These are phyloP conservation scores for Chaetomium sp. DNA, from an alignment of 2,329 filamentous ascomycete genomes.

Conservation along the genomic window DNA sequence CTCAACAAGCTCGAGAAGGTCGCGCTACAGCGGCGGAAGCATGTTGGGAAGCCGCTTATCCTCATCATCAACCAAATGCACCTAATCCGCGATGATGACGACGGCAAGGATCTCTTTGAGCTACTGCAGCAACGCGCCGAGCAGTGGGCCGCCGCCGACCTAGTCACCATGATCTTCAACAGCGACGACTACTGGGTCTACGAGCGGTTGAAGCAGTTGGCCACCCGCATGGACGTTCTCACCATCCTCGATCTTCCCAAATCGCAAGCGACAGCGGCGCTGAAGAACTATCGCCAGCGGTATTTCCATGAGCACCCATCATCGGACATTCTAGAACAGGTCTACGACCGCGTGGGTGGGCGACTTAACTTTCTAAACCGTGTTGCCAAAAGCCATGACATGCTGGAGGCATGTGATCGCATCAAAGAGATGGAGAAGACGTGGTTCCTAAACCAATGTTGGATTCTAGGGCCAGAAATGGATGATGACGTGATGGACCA, in stretches of 20 bases:
- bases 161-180: conserved; percentile 91
- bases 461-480: conserved; percentile 65
- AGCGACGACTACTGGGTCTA: conserved; percentile 99
- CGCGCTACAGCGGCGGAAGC: conserved; percentile 62
- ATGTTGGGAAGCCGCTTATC: conserved; percentile 64
- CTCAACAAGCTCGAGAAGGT: conserved; percentile 98
- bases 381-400: conserved; percentile 79
- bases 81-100: conserved; percentile 82
- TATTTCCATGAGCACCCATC: conserved; percentile 62
- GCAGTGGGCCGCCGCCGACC: conserved; percentile 86
- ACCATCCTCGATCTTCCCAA: conserved; percentile 79
- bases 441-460: conserved; percentile 73
- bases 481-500: conserved; percentile 63
- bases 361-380: conserved; percentile 81
- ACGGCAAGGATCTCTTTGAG: conserved; percentile 88
- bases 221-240: conserved; percentile 90
- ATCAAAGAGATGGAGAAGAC: conserved; percentile 64
- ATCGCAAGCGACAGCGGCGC: conserved; percentile 65
- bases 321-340: conserved; percentile 56
- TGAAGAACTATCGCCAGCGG: conserved; percentile 71
- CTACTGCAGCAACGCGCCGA: conserved; percentile 93
- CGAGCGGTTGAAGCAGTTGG: conserved; percentile 84
- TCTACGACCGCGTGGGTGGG: conserved; percentile 84
- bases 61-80: conserved; percentile 93
- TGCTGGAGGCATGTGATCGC: conserved; percentile 64